Evolutionary conservation across 192 early-diverging fungal species (phyloP), one percentile per base, ranked within the genome.

Genomic region (Linderina pennispora): DNA sequence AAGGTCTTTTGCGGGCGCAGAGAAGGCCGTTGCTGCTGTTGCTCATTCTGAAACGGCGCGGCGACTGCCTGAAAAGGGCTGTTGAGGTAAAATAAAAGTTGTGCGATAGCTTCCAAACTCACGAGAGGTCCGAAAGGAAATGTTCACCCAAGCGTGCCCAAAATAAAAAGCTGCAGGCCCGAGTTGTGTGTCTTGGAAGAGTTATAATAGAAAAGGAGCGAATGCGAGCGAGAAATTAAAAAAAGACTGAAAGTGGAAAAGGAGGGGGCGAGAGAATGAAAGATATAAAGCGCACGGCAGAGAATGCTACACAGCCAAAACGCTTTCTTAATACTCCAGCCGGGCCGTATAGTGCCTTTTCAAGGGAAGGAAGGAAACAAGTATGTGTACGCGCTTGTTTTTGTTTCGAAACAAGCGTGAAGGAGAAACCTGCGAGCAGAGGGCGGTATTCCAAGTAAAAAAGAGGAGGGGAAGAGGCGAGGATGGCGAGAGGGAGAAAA

Each of bases 1-100:
- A 48, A 65, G 49, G 40, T 72, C 61, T 58, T 72, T 72, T 38
- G 68, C 60, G 36, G 68, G 69, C 15, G 57, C 31, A 32, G 49
- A 53, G 42, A 31, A 39, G 48, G 28, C 26, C n/a, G 17, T 33
- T 35, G n/a, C 17, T 25, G 16, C 31, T 25, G 44, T 39, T 46
- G 40, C 16, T 23, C 33, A 45, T 45, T 42, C 22, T 53, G 11
- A n/a, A n/a, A n/a, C n/a, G n/a, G n/a, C n/a, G n/a, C n/a, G n/a
- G n/a, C n/a, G n/a, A n/a, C n/a, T n/a, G n/a, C n/a, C n/a, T n/a
- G n/a, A n/a, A n/a, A n/a, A n/a, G n/a, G n/a, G n/a, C n/a, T n/a
- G n/a, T n/a, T n/a, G n/a, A n/a, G n/a, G n/a, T n/a, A n/a, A n/a
- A n/a, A n/a, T n/a, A n/a, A n/a, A n/a, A n/a, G n/a, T n/a, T n/a